These are phyloP conservation scores for Chytridiales sp. DNA, from an alignment of 371 early-diverging fungal species.

Conservation along the genomic window DNA sequence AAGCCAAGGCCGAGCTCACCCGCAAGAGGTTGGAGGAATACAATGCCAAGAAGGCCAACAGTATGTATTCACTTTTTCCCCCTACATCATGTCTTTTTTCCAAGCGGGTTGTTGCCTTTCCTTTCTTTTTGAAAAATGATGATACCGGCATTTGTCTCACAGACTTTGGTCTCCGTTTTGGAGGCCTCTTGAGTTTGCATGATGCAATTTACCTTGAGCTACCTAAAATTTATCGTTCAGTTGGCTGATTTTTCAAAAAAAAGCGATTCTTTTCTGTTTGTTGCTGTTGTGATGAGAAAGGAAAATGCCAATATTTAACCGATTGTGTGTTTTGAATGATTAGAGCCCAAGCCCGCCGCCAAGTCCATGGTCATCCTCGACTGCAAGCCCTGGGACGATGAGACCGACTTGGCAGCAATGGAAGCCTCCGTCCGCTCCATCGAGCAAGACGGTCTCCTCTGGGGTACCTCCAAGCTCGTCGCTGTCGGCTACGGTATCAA, in stretches of 20 bases:
- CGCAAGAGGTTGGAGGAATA: constrained; percentile 89
- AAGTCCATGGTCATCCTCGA: constrained; percentile 92
- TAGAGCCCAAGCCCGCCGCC: constrained; percentile 85
- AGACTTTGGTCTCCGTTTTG: constrained; percentile 21
- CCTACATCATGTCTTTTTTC: too few relatives aligned
- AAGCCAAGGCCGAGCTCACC: constrained; percentile 87
- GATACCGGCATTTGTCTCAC: constrained; percentile 45
- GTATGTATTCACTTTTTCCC: constrained; percentile 29
- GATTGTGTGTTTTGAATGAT: too few relatives aligned
- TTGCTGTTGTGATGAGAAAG: too few relatives aligned
- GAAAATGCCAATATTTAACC: too few relatives aligned
- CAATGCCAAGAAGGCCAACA: constrained; percentile 87
- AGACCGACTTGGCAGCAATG: constrained; percentile 78
- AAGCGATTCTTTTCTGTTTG: too few relatives aligned
- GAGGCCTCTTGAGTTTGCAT: not conserved
- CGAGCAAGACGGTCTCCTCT: constrained; percentile 85
- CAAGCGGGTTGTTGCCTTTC: not conserved
- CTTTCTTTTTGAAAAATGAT: constrained; percentile 18
- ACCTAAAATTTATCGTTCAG: too few relatives aligned
- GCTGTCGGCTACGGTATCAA: constrained; percentile 89
- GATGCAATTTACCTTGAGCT: constrained; percentile 36
- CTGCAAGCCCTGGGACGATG: constrained; percentile 98
- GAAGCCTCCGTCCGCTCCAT: constrained; percentile 60
- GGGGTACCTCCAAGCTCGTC: constrained; percentile 76
- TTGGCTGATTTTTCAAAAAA: too few relatives aligned